A percentile compares a stretch with the other conserved stretches of the same genome.
These are phyloP conservation scores for Jatropha curcas DNA, from an alignment of 345 rosid genomes.

Conservation along the genomic window DNA sequence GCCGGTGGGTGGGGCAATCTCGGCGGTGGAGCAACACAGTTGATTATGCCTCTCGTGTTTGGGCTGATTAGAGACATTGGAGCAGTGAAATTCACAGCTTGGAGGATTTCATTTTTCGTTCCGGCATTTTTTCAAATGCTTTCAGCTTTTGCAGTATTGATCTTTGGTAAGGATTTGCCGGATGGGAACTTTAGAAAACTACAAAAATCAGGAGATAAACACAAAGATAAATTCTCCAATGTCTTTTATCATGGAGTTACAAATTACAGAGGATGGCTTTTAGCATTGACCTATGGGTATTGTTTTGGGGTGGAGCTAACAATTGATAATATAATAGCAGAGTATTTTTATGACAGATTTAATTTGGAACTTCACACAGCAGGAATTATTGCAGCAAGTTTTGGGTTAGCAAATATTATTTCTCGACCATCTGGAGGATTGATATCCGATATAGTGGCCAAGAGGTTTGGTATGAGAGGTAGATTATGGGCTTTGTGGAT, in stretches of 20 bases:
- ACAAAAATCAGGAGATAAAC: constrained; percentile 65
- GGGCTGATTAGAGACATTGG: constrained; percentile 52
- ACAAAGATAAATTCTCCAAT: constrained; percentile 53
- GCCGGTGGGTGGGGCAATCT: constrained; percentile 98
- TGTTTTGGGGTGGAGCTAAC: constrained; percentile 92
- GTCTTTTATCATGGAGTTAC: constrained; percentile 49
- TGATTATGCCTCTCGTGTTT: constrained; percentile 83
- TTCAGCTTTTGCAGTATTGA: constrained; percentile 64
- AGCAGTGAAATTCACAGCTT: constrained; percentile 72
- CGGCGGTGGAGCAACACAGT: constrained; percentile 90
- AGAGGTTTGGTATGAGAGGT: constrained; percentile 84
- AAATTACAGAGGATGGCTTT: constrained; percentile 89
- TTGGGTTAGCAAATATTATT: constrained; percentile 73
- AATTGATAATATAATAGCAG: constrained; percentile 77
- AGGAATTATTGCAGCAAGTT: constrained; percentile 86
- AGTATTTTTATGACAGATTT: constrained; percentile 84
- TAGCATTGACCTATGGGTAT: constrained; percentile 84
- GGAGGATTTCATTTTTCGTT: constrained; percentile 82
- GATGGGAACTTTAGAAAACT: constrained; percentile 63
- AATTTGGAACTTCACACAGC: constrained; percentile 71
- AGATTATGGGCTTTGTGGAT: constrained; percentile 82
- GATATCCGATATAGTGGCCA: constrained; percentile 57
- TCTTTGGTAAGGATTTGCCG: constrained; percentile 82
- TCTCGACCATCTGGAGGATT: constrained; percentile 82
- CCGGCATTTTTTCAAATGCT: constrained; percentile 77